A percentile compares a stretch with the other conserved stretches of the same genome.
Conservation (phyloP, 169 alveolate genomes). For the Plasmodium blacklocki region DNA sequence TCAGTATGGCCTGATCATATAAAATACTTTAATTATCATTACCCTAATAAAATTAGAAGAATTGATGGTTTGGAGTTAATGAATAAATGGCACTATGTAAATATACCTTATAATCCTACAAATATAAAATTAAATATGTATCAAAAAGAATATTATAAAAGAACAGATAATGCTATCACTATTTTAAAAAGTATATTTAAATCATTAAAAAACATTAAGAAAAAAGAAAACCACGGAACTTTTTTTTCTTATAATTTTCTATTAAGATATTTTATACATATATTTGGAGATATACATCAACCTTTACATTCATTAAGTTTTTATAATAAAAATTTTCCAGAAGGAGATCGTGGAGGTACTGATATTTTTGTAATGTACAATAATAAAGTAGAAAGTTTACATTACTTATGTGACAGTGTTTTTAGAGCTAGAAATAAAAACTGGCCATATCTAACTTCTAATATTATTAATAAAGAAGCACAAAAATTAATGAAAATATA, state of each 20-base stretch:
- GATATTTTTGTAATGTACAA: conserved; percentile 24
- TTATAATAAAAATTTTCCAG: conserved; percentile 77
- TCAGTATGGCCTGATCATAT: conserved; percentile 84
- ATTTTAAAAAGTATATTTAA: conserved; percentile 29
- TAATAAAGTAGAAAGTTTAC: conserved; percentile 40
- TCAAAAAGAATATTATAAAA: conserved; percentile 22
- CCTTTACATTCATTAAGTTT: conserved; percentile 85
- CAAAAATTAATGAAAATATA: conserved; percentile 23
- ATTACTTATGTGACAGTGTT: conserved; percentile 58
- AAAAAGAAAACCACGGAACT: conserved; percentile 53
- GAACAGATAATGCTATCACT: conserved; percentile 33
- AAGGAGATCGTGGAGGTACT: conserved; percentile 89
- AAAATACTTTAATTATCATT: conserved; percentile 25
- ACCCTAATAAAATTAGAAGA: conserved; percentile 32
- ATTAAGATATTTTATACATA: conserved; percentile 86
- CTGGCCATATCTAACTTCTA: conserved; percentile 26
- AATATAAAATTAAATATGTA: conserved; percentile 15
- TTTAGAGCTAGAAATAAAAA: conserved; percentile 30
- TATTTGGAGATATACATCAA: conserved; percentile 90
- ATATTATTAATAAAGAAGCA: conserved; percentile 24
- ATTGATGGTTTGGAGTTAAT: conserved; percentile 40
- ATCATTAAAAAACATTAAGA: conserved; percentile 24
- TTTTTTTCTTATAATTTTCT: conserved; percentile 71
- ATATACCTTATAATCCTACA: conserved; percentile 44
- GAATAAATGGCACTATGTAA: conserved; percentile 64